phyloP scores from a whole-genome alignment of 1,284 basidiomycete genomes.

The Schizopora paradoxa region DNA sequence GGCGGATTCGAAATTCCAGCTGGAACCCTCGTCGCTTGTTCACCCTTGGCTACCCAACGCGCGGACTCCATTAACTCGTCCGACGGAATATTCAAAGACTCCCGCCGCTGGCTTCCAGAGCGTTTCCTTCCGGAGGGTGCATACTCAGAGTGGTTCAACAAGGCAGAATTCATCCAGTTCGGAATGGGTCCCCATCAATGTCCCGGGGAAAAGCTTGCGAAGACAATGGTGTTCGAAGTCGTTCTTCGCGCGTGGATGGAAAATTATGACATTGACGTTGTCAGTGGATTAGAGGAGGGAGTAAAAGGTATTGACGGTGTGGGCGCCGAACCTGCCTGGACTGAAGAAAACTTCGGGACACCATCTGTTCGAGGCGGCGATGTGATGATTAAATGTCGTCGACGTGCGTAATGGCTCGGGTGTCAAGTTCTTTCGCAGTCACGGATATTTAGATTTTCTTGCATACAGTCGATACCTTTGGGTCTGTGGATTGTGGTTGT shows the following conservation, averaged over 20 bases:
- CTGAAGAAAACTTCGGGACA: constrained; percentile 15
- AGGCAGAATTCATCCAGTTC: constrained; percentile 15
- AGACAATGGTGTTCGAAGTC: constrained; percentile 9
- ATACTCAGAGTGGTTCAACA: constrained; percentile 12
- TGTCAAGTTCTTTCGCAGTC: too few relatives aligned
- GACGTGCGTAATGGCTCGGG: too few relatives aligned
- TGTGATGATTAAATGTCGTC: too few relatives aligned
- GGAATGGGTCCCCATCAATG: constrained; percentile 12
- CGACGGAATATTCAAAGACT: neutral
- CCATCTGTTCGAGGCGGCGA: constrained; percentile 13
- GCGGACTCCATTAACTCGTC: neutral
- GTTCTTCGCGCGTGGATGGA: constrained; percentile 11
- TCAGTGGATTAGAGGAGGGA: constrained; percentile 12
- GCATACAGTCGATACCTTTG: too few relatives aligned
- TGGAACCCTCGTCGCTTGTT: constrained; percentile 12
- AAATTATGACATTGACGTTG: constrained; percentile 15
- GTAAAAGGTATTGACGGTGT: constrained; percentile 15
- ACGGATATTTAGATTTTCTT: too few relatives aligned
- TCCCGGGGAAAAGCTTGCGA: constrained; percentile 14
- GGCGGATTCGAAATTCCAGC: constrained; percentile 3
- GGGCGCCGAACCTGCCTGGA: constrained; percentile 13
- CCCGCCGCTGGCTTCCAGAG: constrained; percentile 6
- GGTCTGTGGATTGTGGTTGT: too few relatives aligned
- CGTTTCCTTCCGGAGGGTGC: constrained; percentile 12
- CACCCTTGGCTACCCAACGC: constrained; percentile 13